Evolutionary conservation across 305 asterid species (phyloP).

Genomic region (Fraxinus paxiana): DNA sequence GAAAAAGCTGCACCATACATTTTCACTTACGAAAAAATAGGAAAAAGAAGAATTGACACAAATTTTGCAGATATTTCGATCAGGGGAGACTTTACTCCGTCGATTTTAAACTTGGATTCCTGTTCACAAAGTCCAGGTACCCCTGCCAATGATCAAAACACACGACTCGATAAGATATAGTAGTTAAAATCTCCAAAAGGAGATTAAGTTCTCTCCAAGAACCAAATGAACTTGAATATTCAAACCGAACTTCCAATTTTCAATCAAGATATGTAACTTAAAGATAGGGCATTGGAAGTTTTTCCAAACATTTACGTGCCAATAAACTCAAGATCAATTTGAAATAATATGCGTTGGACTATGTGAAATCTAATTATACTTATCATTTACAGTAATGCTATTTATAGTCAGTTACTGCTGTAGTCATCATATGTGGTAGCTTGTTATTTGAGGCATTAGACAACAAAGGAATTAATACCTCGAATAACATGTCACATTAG

Average conservation of each 20-base stretch:
- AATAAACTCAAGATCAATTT: neutral
- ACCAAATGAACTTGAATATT: neutral
- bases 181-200: neutral
- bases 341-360: neutral
- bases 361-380: neutral
- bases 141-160: conserved; percentile 20
- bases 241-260: neutral
- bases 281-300: neutral
- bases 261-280: neutral
- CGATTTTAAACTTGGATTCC: conserved; percentile 22
- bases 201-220: neutral
- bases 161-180: neutral
- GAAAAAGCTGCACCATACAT: neutral
- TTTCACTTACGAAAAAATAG: neutral
- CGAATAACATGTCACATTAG: no score
- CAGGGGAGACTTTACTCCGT: conserved; percentile 1
- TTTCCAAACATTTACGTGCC: neutral
- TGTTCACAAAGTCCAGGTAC: conserved; percentile 37
- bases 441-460: no score
- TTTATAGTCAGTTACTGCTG: no score
- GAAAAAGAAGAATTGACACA: neutral
- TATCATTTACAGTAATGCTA: no score
- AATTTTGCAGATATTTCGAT: conserved; percentile 3
- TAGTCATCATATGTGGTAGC: no score
- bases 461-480: no score